Percentiles rank a stretch among this genome's conserved stretches.
phyloP scores from a whole-genome alignment of 257 asterid species.

The Avicennia marina region DNA sequence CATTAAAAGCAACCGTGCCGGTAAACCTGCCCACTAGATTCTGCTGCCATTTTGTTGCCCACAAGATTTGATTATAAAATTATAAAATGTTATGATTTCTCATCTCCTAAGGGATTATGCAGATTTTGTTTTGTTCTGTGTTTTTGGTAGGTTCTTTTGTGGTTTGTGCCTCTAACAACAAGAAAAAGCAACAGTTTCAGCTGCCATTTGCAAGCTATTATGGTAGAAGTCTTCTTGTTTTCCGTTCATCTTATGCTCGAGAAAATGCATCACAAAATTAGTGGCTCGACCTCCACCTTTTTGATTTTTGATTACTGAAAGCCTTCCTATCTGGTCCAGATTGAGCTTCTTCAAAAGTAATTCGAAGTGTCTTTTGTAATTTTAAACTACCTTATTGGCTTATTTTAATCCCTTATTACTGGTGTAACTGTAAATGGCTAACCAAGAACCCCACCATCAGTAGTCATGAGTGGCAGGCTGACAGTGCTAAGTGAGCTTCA shows the following conservation, averaged over 20 bases:
- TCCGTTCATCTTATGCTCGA: neutral
- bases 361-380: neutral
- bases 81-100: neutral
- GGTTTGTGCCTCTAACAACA: too few species aligned
- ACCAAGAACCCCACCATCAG: neutral
- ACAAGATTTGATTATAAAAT: too few species aligned
- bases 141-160: too few species aligned
- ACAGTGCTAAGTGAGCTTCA: conserved; percentile 1
- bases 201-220: neutral
- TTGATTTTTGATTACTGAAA: neutral
- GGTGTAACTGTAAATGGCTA: neutral
- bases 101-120: too few species aligned
- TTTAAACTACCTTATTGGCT: neutral
- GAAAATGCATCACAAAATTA: neutral
- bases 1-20: neutral
- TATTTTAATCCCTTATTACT: conserved; percentile 3
- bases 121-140: too few species aligned
- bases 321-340: neutral
- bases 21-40: neutral
- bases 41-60: neutral
- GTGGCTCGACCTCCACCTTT: neutral
- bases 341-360: neutral
- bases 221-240: neutral
- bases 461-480: conserved; percentile 1
- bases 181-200: too few species aligned